These are phyloP conservation scores for Collariella sp. DNA, from an alignment of 495 filamentous ascomycete genomes.

Conservation along the genomic window DNA sequence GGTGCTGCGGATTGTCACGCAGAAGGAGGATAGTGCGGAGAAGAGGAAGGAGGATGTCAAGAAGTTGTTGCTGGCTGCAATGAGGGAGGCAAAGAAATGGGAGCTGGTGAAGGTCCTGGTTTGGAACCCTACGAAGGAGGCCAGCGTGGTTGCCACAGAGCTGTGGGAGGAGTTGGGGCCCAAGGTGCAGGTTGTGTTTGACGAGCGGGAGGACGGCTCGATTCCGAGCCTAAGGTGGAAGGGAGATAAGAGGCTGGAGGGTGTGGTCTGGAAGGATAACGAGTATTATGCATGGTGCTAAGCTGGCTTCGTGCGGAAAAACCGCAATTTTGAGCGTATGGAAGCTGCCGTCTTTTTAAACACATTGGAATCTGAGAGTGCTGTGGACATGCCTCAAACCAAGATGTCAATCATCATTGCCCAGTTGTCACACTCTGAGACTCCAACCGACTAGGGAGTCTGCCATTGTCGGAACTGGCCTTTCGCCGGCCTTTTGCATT, in stretches of 20 bases:
- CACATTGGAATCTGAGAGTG: no score
- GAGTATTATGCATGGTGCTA: conserved; percentile 14
- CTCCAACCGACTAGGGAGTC: no score
- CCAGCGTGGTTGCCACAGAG: background rate
- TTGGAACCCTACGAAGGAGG: conserved; percentile 3
- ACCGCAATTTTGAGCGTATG: no score
- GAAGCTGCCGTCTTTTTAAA: no score
- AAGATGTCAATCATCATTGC: no score
- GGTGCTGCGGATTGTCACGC: conserved; percentile 3
- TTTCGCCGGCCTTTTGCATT: no score
- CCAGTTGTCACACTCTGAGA: no score
- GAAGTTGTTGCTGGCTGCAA: conserved; percentile 9
- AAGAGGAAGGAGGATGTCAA: background rate
- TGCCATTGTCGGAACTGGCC: no score
- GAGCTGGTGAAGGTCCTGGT: conserved; percentile 15
- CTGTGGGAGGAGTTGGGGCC: conserved; percentile 7
- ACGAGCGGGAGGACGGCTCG: conserved; percentile 16
- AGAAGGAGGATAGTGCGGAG: background rate
- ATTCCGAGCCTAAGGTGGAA: conserved; percentile 18
- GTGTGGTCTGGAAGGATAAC: conserved; percentile 12
- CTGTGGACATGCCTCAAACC: no score
- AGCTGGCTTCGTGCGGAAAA: no score
- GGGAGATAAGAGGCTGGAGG: background rate
- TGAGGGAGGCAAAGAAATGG: conserved; percentile 14
- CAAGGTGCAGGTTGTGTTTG: conserved; percentile 7